These are phyloP conservation scores for Mortierella alpina DNA, from an alignment of 192 early-diverging fungal species.

Conservation along the genomic window DNA sequence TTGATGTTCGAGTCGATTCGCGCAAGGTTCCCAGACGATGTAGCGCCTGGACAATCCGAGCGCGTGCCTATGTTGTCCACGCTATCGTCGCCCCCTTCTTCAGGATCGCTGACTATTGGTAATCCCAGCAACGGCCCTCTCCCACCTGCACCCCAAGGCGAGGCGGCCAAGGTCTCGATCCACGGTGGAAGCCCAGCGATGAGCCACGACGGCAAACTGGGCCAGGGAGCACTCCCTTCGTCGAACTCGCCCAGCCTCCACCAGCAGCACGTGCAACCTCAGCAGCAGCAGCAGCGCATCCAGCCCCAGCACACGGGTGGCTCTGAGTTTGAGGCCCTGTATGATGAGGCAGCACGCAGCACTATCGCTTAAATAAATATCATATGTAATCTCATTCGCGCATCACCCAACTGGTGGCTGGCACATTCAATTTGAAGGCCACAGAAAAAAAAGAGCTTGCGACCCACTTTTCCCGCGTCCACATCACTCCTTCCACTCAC, in stretches of 20 bases:
- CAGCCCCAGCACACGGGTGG: slow-evolving; percentile 20
- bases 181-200: slow-evolving; percentile 2
- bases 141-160: slow-evolving; percentile 8
- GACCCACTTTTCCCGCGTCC: too few relatives aligned
- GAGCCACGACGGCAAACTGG: slow-evolving; percentile 4
- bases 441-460: too few relatives aligned
- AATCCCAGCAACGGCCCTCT: background rate
- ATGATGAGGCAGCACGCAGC: slow-evolving; percentile 52
- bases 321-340: slow-evolving; percentile 47
- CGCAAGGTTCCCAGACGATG: slow-evolving; percentile 28
- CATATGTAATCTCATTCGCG: background rate
- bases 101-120: background rate
- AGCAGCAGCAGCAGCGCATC: background rate
- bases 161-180: slow-evolving; percentile 22
- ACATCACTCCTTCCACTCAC: too few relatives aligned
- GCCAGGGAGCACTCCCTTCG: background rate
- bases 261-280: slow-evolving; percentile 8
- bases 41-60: too few relatives aligned
- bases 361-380: slow-evolving; percentile 24
- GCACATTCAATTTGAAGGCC: too few relatives aligned
- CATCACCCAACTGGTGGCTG: too few relatives aligned
- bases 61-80: background rate
- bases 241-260: background rate
- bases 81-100: background rate
- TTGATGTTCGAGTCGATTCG: slow-evolving; percentile 47